phyloP scores from a whole-genome alignment of 805 yeast genomes.

The Myxozyma melibiosi region DNA sequence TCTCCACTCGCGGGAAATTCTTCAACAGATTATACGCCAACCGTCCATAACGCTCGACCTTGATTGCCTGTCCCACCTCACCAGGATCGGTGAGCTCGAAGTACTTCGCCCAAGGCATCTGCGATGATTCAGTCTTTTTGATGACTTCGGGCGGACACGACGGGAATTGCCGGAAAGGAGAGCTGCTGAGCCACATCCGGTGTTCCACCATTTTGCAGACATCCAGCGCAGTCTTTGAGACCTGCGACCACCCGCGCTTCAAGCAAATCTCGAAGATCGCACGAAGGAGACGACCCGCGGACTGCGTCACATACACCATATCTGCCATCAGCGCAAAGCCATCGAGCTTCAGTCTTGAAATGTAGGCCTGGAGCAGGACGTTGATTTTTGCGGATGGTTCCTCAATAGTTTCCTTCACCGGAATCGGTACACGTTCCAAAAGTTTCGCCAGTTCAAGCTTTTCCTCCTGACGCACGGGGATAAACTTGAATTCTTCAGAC shows the following conservation, averaged over 20 bases:
- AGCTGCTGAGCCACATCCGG: conserved; percentile 79
- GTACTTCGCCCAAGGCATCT: conserved; percentile 80
- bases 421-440: conserved; percentile 78
- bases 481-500: conserved; percentile 81
- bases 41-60: conserved; percentile 66
- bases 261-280: conserved; percentile 81
- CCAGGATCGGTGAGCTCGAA: conserved; percentile 63
- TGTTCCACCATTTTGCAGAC: conserved; percentile 78
- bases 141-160: conserved; percentile 72
- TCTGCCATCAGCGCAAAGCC: conserved; percentile 93
- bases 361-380: conserved; percentile 79
- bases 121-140: conserved; percentile 73
- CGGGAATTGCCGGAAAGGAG: conserved; percentile 84
- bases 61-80: conserved; percentile 81
- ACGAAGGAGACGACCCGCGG: conserved; percentile 84
- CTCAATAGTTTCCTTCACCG: conserved; percentile 69
- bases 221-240: conserved; percentile 60
- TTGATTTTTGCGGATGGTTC: conserved; percentile 80
- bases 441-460: conserved; percentile 68
- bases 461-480: conserved; percentile 88
- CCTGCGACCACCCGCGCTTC: conserved; percentile 68
- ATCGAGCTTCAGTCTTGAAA: conserved; percentile 72
- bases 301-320: conserved; percentile 89
- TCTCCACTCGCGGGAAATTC: conserved; percentile 69
- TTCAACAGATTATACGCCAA: conserved; percentile 55